Evolutionary conservation across 805 yeast genomes (phyloP).

Genomic region (Candida hungchunana): DNA sequence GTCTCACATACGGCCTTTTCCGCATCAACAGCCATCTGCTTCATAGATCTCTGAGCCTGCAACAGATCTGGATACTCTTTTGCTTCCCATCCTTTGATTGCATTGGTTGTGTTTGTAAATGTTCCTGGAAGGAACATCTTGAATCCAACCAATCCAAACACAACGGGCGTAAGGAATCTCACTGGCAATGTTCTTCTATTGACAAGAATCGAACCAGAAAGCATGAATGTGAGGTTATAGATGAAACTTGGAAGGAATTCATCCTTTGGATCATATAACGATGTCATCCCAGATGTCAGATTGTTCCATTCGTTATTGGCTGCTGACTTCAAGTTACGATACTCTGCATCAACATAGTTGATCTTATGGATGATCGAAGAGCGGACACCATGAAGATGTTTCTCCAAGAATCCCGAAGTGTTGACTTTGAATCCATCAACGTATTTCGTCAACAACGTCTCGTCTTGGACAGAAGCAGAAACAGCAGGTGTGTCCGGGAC

Average conservation of each 20-base stretch:
- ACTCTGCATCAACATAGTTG: constrained; percentile 22
- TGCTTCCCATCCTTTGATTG: constrained; percentile 30
- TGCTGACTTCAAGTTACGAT: constrained; percentile 24
- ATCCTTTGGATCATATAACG: constrained; percentile 26
- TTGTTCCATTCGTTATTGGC: constrained; percentile 22
- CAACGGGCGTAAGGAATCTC: constrained; percentile 48
- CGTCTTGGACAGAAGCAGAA: constrained; percentile 1
- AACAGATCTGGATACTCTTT: constrained; percentile 36
- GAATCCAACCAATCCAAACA: constrained; percentile 45
- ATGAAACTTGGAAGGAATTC: constrained; percentile 46
- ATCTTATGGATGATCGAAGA: constrained; percentile 14
- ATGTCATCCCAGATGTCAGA: constrained; percentile 12
- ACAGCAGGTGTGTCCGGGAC: too few species aligned
- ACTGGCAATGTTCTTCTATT: constrained; percentile 43
- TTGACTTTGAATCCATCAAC: constrained; percentile 26
- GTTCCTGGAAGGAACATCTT: constrained; percentile 47
- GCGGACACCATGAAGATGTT: constrained; percentile 18
- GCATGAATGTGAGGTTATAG: constrained; percentile 50
- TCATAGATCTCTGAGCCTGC: constrained; percentile 23
- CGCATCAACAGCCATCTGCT: constrained; percentile 15
- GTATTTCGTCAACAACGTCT: constrained; percentile 15
- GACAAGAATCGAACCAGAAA: constrained; percentile 53
- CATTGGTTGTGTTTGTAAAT: constrained; percentile 30
- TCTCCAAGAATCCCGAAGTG: constrained; percentile 23
- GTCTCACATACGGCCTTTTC: constrained; percentile 14